Evolutionary conservation across 768 basidiomycete species (phyloP).

Genomic region (Lentinus brumalis): DNA sequence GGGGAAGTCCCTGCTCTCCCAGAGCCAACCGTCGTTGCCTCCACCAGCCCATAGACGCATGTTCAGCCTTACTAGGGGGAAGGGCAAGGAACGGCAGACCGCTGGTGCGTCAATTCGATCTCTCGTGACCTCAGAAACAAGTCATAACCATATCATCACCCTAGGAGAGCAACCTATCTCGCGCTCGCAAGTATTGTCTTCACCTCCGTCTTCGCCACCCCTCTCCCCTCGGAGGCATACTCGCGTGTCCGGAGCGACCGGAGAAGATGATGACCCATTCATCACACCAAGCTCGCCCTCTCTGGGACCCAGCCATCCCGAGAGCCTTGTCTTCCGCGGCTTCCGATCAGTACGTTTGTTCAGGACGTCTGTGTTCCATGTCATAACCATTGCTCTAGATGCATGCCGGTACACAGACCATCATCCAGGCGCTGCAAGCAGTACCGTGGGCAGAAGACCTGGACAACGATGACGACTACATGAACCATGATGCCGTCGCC

Average conservation of each 20-base stretch:
- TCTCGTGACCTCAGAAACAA: background rate
- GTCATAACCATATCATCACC: background rate
- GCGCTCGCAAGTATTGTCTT: conserved; percentile 27
- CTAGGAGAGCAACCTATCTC: conserved; percentile 21
- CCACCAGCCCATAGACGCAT: conserved; percentile 46
- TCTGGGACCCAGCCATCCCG: conserved; percentile 43
- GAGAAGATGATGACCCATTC: conserved; percentile 61
- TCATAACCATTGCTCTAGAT: conserved; percentile 50
- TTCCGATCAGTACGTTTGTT: conserved; percentile 63
- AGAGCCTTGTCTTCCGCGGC: conserved; percentile 57
- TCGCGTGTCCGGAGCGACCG: background rate
- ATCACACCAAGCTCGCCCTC: conserved; percentile 75
- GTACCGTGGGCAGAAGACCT: conserved; percentile 74
- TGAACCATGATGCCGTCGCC: conserved; percentile 39
- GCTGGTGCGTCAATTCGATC: background rate
- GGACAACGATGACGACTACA: conserved; percentile 68
- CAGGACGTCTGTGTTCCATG: conserved; percentile 1
- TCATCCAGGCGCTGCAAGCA: conserved; percentile 87
- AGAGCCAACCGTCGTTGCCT: conserved; percentile 35
- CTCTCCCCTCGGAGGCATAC: background rate
- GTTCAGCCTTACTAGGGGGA: conserved; percentile 57
- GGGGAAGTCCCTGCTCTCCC: conserved; percentile 38
- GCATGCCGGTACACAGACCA: conserved; percentile 84
- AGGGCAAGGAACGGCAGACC: conserved; percentile 41
- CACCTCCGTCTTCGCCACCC: conserved; percentile 11